Evolutionary conservation across 2,329 filamentous ascomycete species (phyloP), one percentile per base, ranked within the genome.

Genomic region (Juglanconis juglandina): DNA sequence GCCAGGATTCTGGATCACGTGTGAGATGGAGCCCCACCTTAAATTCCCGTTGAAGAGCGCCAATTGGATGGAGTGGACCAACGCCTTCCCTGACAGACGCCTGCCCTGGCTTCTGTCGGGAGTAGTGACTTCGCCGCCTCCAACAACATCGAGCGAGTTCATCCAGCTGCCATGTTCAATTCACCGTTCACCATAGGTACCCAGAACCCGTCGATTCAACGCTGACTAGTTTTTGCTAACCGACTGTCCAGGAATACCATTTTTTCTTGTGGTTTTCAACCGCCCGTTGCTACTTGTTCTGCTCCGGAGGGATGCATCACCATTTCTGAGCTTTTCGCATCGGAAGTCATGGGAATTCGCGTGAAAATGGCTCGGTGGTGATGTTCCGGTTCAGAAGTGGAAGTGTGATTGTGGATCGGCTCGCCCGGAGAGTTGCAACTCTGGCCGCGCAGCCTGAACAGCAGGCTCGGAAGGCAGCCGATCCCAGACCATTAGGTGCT

Each of bases 331-430:
- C 37, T 30, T 52, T 61, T 49, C 39, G 10, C 37, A 47, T 35
- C 48, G 32, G 46, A 49, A 60, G 14, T 32, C n/a, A 33, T 50
- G 13, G 47, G 6, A 17, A 32, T 30, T 47, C 37, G 47, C 52
- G 47, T 47, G 47, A 14, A 50, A 51, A 17, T 34, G 47, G 44
- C 47, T 55, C 41, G 17, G 17, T 60, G 58, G 37, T 59, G 57
- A 50, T 59, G 52, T 59, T 59, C 44, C 17, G 35, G 55, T 6
- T 32, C 42, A 14, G 11, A 51, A 49, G 46, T 32, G 37, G 46
- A 54, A 37, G 55, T 50, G 53, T 54, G 50, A 58, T 47, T 58
- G 61, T 61, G 58, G 61, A 58, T 63, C 59, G 54, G 34, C 47
- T 39, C 52, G 47, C 47, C 47, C 55, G 55, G 48, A 37, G 24